A percentile compares a stretch with the other conserved stretches of the same genome.
phyloP scores from a whole-genome alignment of 108 stramenopile species.

The Cyclotella atomus region DNA sequence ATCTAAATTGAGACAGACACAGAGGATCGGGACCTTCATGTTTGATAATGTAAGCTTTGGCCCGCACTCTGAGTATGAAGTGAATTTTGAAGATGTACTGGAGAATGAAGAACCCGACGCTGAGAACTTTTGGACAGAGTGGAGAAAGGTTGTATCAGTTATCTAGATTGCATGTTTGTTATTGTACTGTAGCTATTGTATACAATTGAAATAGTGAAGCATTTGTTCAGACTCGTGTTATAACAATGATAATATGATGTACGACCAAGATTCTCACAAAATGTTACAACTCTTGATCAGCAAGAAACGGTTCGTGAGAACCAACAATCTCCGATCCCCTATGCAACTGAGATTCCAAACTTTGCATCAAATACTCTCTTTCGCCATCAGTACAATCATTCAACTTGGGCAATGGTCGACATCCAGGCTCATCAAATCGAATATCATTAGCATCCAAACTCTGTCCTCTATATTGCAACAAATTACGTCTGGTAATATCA shows the following conservation, averaged over 20 bases:
- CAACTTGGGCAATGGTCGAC: conserved; percentile 8
- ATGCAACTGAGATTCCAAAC: conserved; percentile 13
- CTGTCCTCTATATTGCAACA: conserved; percentile 10
- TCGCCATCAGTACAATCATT: conserved; percentile 3
- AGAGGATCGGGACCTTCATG: conserved; percentile 34
- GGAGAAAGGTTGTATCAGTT: conserved; percentile 50
- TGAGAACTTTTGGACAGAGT: conserved; percentile 41
- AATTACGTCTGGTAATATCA: conserved; percentile 6
- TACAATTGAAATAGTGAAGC: no score
- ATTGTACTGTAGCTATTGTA: no score
- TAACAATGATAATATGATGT: no score
- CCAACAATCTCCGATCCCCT: conserved; percentile 11
- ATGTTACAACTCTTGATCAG: background rate
- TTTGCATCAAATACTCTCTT: conserved; percentile 22
- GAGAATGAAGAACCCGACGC: conserved; percentile 33
- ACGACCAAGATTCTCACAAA: no score
- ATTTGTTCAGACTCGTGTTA: no score
- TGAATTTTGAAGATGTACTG: conserved; percentile 45
- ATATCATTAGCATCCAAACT: conserved; percentile 17
- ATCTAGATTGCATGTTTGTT: no score
- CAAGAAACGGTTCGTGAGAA: background rate
- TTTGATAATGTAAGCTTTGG: conserved; percentile 52
- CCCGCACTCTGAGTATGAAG: conserved; percentile 41
- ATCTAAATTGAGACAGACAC: conserved; percentile 28
- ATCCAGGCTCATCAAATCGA: conserved; percentile 15